These are phyloP conservation scores for Chalciporus sphaerocephalus DNA, from an alignment of 768 basidiomycete genomes.

Conservation along the genomic window DNA sequence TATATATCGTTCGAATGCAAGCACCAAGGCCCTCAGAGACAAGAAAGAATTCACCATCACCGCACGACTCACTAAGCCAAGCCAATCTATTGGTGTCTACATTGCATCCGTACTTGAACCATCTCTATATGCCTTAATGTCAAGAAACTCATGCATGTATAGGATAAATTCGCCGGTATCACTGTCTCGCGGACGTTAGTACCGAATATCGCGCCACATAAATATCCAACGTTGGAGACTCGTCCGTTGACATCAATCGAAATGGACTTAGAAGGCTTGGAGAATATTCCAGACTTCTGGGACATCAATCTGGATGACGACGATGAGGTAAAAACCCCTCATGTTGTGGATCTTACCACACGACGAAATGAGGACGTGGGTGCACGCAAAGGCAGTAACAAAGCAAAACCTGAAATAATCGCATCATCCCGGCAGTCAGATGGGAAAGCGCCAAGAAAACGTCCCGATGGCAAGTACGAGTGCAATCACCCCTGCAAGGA, in stretches of 20 bases:
- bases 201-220: conserved; percentile 47
- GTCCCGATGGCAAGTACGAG: conserved; percentile 65
- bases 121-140: conserved; percentile 7
- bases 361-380: conserved; percentile 15
- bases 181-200: conserved; percentile 49
- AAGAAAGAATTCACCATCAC: conserved; percentile 57
- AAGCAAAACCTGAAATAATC: not conserved
- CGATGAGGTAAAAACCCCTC: conserved; percentile 17
- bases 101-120: conserved; percentile 51
- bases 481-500: conserved; percentile 82
- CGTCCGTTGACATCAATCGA: conserved; percentile 62
- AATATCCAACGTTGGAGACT: conserved; percentile 69
- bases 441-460: conserved; percentile 31
- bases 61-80: conserved; percentile 65
- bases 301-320: conserved; percentile 36
- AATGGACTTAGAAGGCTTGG: conserved; percentile 59
- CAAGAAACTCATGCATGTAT: conserved; percentile 10
- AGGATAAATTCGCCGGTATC: conserved; percentile 78
- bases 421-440: conserved; percentile 2
- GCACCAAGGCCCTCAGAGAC: conserved; percentile 63
- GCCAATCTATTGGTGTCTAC: conserved; percentile 59
- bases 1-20: conserved; percentile 26
- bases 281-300: conserved; percentile 70
- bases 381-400: not conserved
- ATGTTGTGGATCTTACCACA: conserved; percentile 36